phyloP scores from a whole-genome alignment of 306 rosid species.

The Mucuna pruriens region DNA sequence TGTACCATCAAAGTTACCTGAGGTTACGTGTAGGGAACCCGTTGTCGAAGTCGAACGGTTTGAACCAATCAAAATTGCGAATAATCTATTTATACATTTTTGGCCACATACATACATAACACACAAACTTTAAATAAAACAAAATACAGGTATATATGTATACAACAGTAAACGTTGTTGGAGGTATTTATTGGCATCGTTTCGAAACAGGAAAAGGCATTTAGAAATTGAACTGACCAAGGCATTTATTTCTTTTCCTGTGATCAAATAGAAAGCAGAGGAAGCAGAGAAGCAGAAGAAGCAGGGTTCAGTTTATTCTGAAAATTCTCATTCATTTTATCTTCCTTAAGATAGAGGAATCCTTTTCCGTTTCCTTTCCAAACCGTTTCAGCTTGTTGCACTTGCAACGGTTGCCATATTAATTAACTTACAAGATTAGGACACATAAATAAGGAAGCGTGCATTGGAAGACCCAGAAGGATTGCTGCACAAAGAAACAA shows the following conservation, averaged over 20 bases:
- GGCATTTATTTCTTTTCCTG: background rate
- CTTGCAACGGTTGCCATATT: background rate
- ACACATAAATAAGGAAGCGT: background rate
- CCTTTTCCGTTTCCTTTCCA: background rate
- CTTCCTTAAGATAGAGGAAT: background rate
- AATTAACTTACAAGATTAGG: background rate
- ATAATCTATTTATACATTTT: background rate
- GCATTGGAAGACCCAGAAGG: background rate
- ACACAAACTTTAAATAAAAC: background rate
- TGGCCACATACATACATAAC: background rate
- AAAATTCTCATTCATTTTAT: background rate
- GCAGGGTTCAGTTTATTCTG: background rate
- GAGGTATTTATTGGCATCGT: background rate
- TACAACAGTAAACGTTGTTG: background rate
- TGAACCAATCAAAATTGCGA: conserved; percentile 9
- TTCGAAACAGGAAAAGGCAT: background rate
- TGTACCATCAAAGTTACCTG: background rate
- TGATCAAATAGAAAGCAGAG: background rate
- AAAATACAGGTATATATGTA: background rate
- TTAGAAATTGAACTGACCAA: background rate
- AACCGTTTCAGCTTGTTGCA: conserved; percentile 18
- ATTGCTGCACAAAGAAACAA: background rate
- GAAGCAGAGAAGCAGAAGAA: background rate
- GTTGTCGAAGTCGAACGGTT: background rate
- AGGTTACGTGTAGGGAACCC: conserved; percentile 30